Evolutionary conservation across 176 grass and related monocot genomes (phyloP).

Genomic region (Cocos nucifera): DNA sequence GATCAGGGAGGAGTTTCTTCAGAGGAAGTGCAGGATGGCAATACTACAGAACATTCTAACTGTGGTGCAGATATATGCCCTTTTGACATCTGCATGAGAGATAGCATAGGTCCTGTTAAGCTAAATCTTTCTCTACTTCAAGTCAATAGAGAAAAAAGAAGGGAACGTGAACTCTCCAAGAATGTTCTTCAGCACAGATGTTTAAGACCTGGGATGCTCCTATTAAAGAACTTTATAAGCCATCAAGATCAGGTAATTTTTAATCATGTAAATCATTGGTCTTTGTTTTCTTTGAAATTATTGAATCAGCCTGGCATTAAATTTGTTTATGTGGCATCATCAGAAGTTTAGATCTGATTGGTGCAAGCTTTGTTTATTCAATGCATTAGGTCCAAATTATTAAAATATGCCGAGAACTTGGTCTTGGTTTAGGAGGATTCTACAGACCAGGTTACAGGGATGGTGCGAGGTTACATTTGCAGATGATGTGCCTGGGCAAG

Average conservation of each 20-base stretch:
- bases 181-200: not conserved
- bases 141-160: conserved; percentile 27
- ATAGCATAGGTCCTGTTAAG: not conserved
- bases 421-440: conserved; percentile 39
- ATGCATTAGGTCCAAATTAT: conserved; percentile 45
- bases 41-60: conserved; percentile 4
- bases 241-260: conserved; percentile 29
- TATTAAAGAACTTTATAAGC: conserved; percentile 37
- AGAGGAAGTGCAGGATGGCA: no score
- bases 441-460: conserved; percentile 46
- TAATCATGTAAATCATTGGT: not conserved
- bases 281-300: not conserved
- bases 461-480: conserved; percentile 27
- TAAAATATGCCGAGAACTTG: conserved; percentile 33
- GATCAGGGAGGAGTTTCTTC: no score
- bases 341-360: no score
- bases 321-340: no score
- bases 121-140: conserved; percentile 12
- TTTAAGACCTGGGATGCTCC: conserved; percentile 45
- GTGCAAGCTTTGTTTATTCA: not conserved
- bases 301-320: no score
- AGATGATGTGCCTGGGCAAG: conserved; percentile 60
- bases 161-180: conserved; percentile 5
- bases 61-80: conserved; percentile 15
- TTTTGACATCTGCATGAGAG: conserved; percentile 34